Evolutionary conservation across 345 rosid species (phyloP).

Genomic region (Euclidium syriacum): DNA sequence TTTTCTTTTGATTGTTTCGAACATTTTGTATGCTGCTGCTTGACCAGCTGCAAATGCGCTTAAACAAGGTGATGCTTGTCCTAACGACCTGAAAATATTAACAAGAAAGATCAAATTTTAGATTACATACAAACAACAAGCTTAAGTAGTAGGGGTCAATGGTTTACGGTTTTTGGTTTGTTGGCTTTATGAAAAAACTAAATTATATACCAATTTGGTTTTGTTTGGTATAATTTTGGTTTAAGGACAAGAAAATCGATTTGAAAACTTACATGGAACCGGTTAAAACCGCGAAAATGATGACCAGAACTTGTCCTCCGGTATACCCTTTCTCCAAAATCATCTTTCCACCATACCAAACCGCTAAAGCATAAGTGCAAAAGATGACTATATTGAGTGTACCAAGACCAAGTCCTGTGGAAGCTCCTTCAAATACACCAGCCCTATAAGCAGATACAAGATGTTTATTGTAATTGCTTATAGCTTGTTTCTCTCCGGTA

Average conservation of each 20-base stretch:
- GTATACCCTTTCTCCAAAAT: constrained; percentile 50
- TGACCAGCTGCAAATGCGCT: constrained; percentile 58
- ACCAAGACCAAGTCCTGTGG: constrained; percentile 57
- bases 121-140: neutral
- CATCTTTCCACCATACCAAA: constrained; percentile 69
- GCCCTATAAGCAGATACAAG: constrained; percentile 46
- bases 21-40: constrained; percentile 66
- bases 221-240: too few species aligned
- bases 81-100: constrained; percentile 46
- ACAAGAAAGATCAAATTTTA: neutral
- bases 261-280: constrained; percentile 38
- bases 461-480: constrained; percentile 42
- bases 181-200: too few species aligned
- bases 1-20: constrained; percentile 48
- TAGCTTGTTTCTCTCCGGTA: constrained; percentile 61
- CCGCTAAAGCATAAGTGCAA: constrained; percentile 45
- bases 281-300: constrained; percentile 47
- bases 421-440: constrained; percentile 48
- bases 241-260: neutral
- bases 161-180: too few species aligned
- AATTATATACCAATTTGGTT: too few species aligned
- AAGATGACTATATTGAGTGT: constrained; percentile 27
- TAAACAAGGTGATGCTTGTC: constrained; percentile 56
- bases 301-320: constrained; percentile 52
- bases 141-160: too few species aligned